Evolutionary conservation across 352 stramenopile genomes (phyloP).

Genomic region (Pythium oligandrum): DNA sequence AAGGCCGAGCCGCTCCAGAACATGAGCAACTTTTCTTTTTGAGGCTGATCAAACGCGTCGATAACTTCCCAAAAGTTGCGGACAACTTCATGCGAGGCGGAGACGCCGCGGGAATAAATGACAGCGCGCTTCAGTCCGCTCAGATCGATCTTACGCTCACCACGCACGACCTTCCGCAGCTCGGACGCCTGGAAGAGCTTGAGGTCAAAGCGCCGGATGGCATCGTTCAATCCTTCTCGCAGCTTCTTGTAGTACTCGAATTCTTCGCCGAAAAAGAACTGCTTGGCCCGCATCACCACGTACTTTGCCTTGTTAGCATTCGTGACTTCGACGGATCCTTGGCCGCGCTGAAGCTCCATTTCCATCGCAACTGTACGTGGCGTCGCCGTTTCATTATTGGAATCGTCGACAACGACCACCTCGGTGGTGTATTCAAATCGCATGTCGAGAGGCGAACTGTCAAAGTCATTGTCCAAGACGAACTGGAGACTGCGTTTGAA

Average conservation of each 20-base stretch:
- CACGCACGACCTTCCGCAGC: conserved; percentile 40
- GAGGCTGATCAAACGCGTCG: conserved; percentile 47
- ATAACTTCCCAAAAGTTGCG: conserved; percentile 64
- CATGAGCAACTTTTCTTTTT: conserved; percentile 50
- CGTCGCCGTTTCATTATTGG: neutral
- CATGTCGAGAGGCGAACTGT: conserved; percentile 43
- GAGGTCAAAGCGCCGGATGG: conserved; percentile 45
- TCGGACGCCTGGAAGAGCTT: conserved; percentile 55
- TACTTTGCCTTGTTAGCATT: conserved; percentile 71
- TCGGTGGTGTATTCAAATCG: conserved; percentile 62
- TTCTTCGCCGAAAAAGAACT: conserved; percentile 63
- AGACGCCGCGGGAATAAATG: conserved; percentile 46
- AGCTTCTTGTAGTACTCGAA: conserved; percentile 54
- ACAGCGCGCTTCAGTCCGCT: conserved; percentile 43
- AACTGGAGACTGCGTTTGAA: conserved; percentile 62
- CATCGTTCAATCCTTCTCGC: conserved; percentile 50
- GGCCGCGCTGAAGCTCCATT: conserved; percentile 43
- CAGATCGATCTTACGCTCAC: conserved; percentile 53
- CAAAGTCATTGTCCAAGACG: conserved; percentile 65
- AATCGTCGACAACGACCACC: conserved; percentile 27
- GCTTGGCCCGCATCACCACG: conserved; percentile 48
- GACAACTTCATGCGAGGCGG: conserved; percentile 36
- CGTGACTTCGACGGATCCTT: conserved; percentile 34
- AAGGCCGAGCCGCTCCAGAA: conserved; percentile 73
- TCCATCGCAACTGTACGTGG: conserved; percentile 40